phyloP scores from a whole-genome alignment of 176 grass and related monocot species.

The Rhynchospora pubera region DNA sequence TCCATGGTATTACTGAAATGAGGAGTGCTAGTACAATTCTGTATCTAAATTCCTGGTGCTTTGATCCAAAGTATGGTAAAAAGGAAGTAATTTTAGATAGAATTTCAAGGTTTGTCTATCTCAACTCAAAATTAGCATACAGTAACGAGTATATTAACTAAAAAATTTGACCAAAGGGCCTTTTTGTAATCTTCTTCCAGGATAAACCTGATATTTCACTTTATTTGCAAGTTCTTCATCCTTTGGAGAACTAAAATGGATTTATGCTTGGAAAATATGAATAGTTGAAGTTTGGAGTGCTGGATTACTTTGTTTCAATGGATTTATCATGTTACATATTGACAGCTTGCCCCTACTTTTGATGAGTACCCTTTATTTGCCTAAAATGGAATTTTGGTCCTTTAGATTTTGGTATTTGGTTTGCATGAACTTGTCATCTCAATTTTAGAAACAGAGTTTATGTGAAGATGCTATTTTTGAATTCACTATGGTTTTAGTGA shows the following conservation, averaged over 20 bases:
- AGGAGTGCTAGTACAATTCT: not conserved
- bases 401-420: not conserved
- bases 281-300: not conserved
- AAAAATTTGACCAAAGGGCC: not conserved
- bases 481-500: not conserved
- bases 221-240: not conserved
- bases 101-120: not conserved
- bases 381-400: not conserved
- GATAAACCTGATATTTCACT: not conserved
- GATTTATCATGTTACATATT: not conserved
- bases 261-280: not conserved
- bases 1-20: not conserved
- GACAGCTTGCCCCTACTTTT: not conserved
- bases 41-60: not conserved
- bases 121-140: not conserved
- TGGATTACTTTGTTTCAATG: not conserved
- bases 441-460: not conserved
- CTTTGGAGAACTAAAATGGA: not conserved
- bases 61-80: not conserved
- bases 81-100: not conserved
- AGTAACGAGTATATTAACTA: not conserved
- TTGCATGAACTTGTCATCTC: not conserved
- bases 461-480: not conserved
- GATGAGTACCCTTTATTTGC: not conserved
- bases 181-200: not conserved